Evolutionary conservation across 257 asterid species (phyloP).

Genomic region (Capsicum pubescens): DNA sequence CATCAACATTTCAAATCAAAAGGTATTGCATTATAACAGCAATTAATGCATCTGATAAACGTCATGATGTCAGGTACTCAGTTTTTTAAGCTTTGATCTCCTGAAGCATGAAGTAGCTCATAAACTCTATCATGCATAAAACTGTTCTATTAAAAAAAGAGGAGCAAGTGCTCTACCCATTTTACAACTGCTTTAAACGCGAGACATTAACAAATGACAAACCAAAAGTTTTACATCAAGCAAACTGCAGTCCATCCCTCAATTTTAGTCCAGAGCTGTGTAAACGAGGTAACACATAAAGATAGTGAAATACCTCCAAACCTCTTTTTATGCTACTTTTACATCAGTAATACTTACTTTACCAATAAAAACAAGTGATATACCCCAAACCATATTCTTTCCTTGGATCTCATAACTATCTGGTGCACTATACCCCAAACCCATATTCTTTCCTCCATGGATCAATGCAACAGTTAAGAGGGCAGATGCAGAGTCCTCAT

Average conservation of each 20-base stretch:
- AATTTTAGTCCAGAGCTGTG: background rate
- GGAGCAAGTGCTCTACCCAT: background rate
- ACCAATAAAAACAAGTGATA: background rate
- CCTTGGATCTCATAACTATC: background rate
- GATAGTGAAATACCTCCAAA: background rate
- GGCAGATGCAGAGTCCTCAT: constrained; percentile 22
- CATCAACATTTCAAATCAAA: constrained; percentile 4
- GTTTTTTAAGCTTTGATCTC: background rate
- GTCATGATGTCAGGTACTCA: background rate
- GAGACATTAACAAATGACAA: background rate
- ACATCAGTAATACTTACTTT: background rate
- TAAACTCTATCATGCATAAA: background rate
- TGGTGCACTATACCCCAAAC: background rate
- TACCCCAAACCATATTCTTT: background rate
- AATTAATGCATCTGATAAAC: background rate
- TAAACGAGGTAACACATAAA: background rate
- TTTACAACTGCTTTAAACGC: background rate
- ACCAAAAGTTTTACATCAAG: background rate
- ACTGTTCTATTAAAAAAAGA: background rate
- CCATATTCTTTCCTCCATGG: background rate
- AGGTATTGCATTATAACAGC: background rate
- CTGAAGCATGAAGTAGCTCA: constrained; percentile 20
- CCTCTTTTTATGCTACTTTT: background rate
- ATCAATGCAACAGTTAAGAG: background rate
- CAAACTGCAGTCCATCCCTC: background rate